Evolutionary conservation across 2,329 filamentous ascomycete genomes (phyloP).

Genomic region (Fusarium palustre): DNA sequence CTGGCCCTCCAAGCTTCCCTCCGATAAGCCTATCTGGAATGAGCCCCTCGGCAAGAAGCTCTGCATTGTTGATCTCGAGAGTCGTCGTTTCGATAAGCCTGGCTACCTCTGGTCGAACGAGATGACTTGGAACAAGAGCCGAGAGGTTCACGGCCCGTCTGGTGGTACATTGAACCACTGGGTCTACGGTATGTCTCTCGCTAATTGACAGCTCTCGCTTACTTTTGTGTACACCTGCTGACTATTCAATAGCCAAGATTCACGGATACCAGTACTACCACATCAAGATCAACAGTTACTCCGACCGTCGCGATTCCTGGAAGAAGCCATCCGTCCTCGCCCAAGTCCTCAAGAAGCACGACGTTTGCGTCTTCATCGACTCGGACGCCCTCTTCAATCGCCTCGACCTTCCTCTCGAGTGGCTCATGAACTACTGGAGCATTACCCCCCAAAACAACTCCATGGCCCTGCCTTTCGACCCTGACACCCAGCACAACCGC

Average conservation of each 20-base stretch:
- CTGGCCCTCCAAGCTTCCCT: conserved; percentile 50
- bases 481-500: conserved; percentile 52
- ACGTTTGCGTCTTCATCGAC: conserved; percentile 58
- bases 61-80: conserved; percentile 61
- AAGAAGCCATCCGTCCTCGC: conserved; percentile 59
- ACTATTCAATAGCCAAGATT: conserved; percentile 53
- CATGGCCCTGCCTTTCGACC: conserved; percentile 57
- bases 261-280: conserved; percentile 62
- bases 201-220: not conserved
- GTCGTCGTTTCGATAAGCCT: conserved; percentile 52
- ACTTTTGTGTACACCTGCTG: conserved; percentile 24
- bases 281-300: conserved; percentile 52
- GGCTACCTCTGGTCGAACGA: conserved; percentile 52
- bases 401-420: conserved; percentile 60
- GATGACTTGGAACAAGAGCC: conserved; percentile 53
- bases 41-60: conserved; percentile 54
- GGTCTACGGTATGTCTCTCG: conserved; percentile 52
- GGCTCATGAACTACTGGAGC: conserved; percentile 61
- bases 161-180: conserved; percentile 60
- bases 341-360: conserved; percentile 56
- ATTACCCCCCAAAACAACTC: conserved; percentile 55
- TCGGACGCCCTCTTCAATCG: conserved; percentile 59
- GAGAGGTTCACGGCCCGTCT: conserved; percentile 53
- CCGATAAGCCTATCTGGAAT: conserved; percentile 47
- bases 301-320: conserved; percentile 58